Base-by-base conservation (phyloP, 495 filamentous ascomycete species). In the Lichina pygmaea region DNA sequence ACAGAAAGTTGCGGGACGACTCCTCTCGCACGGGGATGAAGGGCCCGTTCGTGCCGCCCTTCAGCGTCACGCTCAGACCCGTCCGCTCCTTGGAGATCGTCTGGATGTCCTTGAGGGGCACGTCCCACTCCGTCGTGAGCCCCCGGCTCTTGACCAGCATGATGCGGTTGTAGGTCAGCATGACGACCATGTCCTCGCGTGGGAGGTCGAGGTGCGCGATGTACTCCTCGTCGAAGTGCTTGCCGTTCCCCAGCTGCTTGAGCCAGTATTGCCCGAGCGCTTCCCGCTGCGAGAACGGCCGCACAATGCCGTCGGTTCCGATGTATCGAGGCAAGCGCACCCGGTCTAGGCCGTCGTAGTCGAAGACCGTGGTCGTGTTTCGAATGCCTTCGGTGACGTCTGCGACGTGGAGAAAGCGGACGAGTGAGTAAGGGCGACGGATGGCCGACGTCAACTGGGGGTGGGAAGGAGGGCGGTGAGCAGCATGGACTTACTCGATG, bases 281-380 rank as follows among this genome's bases (percentile, higher is more conserved):
- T 65, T 97, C 89, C 12, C 89, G 81, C 58, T 95, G 86, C 11
- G 74, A 83, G 65, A 93, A 97, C 6, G 89, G 91, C 6, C 89
- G 77, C 15, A 97, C 85, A 48, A 95, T 79, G 34, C 86, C 89
- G 56, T 95, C 89, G 36, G 75, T 70, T 15, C 81, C 81, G 47
- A 97, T 81, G 62, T 92, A 92, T 39, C 89, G 77, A 6, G 89
- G 78, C 24, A 93, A 66, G 33, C 89, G 79, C 13, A 95, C 85
- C 46, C 91, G 81, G 51, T 97, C 89, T 6, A 97, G 75, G 38
- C 89, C 89, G 43, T 91, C 77, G 34, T 77, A 75, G 53, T 97
- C 89, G 56, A 97, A 97, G 34, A 97, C 86, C 0, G 91, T 97
- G 7, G 89, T 97, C 7, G 89, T 97, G 61, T 97, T 97, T 52